A percentile compares a stretch with the other conserved stretches of the same genome.
These are phyloP conservation scores for Dictyostelium firmibasis DNA, from an alignment of 78 protist species.

Conservation along the genomic window DNA sequence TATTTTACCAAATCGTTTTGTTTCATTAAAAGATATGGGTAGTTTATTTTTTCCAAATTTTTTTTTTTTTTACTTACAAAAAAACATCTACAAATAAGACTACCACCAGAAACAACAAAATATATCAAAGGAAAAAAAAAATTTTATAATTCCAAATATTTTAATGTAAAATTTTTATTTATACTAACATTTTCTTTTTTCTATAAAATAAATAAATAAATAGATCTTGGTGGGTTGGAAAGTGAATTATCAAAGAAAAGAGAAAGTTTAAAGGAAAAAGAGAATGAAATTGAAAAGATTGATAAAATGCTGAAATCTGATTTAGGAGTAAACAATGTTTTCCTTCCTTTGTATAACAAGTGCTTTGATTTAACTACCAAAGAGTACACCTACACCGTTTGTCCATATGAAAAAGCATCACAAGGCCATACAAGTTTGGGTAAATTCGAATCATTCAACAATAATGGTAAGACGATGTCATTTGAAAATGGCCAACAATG, in stretches of 20 bases:
- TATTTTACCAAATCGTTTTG: conserved; percentile 2
- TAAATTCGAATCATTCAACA: conserved; percentile 61
- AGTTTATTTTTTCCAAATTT: background rate
- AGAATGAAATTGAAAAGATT: conserved; percentile 28
- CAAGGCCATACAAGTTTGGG: conserved; percentile 80
- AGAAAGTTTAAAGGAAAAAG: conserved; percentile 21
- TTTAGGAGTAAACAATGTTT: conserved; percentile 52
- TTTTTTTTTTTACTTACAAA: too few species aligned
- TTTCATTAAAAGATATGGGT: conserved; percentile 21
- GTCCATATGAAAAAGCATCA: conserved; percentile 79
- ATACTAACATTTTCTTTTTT: background rate
- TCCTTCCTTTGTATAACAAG: conserved; percentile 50
- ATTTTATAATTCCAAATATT: background rate
- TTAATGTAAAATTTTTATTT: background rate
- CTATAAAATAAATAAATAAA: background rate
- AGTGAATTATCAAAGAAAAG: background rate
- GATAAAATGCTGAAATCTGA: conserved; percentile 24
- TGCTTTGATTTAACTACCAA: conserved; percentile 43
- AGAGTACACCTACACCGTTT: conserved; percentile 72
- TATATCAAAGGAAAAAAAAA: background rate
- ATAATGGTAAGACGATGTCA: conserved; percentile 22
- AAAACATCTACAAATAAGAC: background rate
- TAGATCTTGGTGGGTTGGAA: conserved; percentile 39
- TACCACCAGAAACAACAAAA: background rate
- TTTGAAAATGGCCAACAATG: conserved; percentile 82